These are phyloP conservation scores for Ophiosphaerella korrae DNA, from an alignment of 2,329 filamentous ascomycete species.

Conservation along the genomic window DNA sequence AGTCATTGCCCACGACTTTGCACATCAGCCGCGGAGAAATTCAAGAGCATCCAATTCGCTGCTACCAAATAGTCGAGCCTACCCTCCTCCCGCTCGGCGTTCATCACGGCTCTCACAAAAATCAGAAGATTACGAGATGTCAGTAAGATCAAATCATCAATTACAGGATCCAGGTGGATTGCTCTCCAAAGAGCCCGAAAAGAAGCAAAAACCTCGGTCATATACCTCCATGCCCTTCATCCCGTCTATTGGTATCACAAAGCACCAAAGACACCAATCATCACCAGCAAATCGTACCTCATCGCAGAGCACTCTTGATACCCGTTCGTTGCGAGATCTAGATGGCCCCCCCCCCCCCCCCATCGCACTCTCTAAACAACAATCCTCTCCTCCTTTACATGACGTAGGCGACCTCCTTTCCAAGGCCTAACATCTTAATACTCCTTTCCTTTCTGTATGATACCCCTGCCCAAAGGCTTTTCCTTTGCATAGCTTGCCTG, in stretches of 20 bases:
- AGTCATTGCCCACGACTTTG: constrained; percentile 51
- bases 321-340: constrained; percentile 36
- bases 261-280: constrained; percentile 10
- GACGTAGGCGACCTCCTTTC: constrained; percentile 42
- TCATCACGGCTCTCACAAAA: constrained; percentile 42
- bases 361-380: constrained; percentile 15
- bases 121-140: constrained; percentile 41
- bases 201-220: constrained; percentile 16
- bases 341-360: constrained; percentile 29
- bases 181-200: constrained; percentile 32
- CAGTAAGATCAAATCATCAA: constrained; percentile 23
- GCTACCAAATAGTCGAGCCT: constrained; percentile 27
- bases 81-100: constrained; percentile 33
- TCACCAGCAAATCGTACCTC: constrained; percentile 23
- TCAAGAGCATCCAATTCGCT: constrained; percentile 39
- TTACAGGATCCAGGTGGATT: constrained; percentile 34
- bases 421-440: constrained; percentile 16
- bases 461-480: constrained; percentile 37
- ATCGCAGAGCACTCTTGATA: constrained; percentile 28
- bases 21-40: constrained; percentile 34
- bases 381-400: constrained; percentile 29
- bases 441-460: constrained; percentile 30
- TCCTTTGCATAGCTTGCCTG: constrained; percentile 27
- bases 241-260: constrained; percentile 15
- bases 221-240: constrained; percentile 20